Conservation (phyloP, 2,329 filamentous ascomycete genomes). For the Diaporthe humulicola region DNA sequence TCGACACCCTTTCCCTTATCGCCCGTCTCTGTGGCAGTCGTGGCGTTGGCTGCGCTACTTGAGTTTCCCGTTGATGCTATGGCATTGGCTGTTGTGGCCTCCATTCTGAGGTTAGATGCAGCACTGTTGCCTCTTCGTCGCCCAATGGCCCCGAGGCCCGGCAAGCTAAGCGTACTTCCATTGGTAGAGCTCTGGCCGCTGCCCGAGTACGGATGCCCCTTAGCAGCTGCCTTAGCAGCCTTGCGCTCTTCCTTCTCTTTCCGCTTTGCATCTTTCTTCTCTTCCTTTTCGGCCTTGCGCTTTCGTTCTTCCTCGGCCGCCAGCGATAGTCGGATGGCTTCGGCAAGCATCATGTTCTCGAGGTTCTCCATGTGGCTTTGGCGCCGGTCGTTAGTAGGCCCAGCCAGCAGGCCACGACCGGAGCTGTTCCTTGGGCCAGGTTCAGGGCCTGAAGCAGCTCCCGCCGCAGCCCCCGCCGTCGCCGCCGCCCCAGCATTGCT, state of each 20-base stretch:
- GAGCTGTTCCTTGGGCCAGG: slow-evolving; percentile 50
- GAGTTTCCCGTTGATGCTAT: slow-evolving; percentile 54
- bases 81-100: slow-evolving; percentile 64
- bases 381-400: slow-evolving; percentile 48
- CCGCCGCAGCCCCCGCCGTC: slow-evolving; percentile 41
- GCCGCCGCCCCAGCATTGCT: slow-evolving; percentile 46
- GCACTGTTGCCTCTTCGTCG: slow-evolving; percentile 71
- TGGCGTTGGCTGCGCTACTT: slow-evolving; percentile 42
- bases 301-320: slow-evolving; percentile 94
- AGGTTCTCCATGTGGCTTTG: slow-evolving; percentile 82
- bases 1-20: slow-evolving; percentile 80
- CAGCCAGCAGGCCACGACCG: slow-evolving; percentile 43
- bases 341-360: slow-evolving; percentile 99
- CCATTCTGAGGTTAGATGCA: slow-evolving; percentile 70
- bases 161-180: slow-evolving; percentile 75
- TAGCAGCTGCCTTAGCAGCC: slow-evolving; percentile 73
- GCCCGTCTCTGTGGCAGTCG: slow-evolving; percentile 43
- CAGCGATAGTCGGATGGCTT: slow-evolving; percentile 92
- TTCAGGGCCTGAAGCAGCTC: slow-evolving; percentile 48
- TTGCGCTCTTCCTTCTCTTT: slow-evolving; percentile 88
- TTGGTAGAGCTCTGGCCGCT: slow-evolving; percentile 65
- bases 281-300: slow-evolving; percentile 84
- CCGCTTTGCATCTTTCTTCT: slow-evolving; percentile 85
- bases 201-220: slow-evolving; percentile 53
- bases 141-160: slow-evolving; percentile 67